Base-by-base conservation (phyloP, 2,329 filamentous ascomycete species). In the Botrytis deweyae region DNA sequence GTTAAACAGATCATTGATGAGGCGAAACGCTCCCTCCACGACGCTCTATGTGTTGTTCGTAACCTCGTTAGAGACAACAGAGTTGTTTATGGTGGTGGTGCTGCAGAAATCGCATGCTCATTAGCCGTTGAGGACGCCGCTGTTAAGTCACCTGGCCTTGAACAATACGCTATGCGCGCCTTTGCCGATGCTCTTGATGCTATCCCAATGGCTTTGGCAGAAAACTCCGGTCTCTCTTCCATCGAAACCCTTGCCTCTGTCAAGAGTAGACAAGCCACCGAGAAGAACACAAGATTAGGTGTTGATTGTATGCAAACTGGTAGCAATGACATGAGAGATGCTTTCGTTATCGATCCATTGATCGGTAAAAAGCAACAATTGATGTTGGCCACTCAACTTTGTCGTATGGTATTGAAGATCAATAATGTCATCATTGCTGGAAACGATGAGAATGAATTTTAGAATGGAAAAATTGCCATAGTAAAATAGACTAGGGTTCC, bases 311-410 rank as follows among this genome's bases (percentile, higher is more conserved):
- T 99, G 96, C 90, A 93, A 83, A 92, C 90, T 52, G 96, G 96
- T 78, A 94, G 88, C 86, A 98, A 98, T 84, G 91, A 98, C 85
- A 99, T 99, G 96, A 95, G 92, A 86, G 91, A 97, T 79, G 93
- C 96, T 78, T 99, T 99, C 84, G 96, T 98, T 78, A 98, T 99
- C 82, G 96, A 99, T 82, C 97, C 96, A 71, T 86, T 99, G 81
- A 99, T 99, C 82, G 96, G 96, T 79, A 99, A 99, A 89, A 93
- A 93, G 84, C 95, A 98, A 86, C 96, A 99, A 85, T 88, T 99
- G 75, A 90, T 98, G 85, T 89, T 99, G 77, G 96, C 96, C 46
- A 99, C 97, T 70, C 96, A 99, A 86, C 87, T 99, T 78, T 98
- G 96, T 87, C 91, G 96, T 78, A 98, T 99, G 95, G 95, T 98